Evolutionary conservation across 2,329 filamentous ascomycete species (phyloP), one percentile per base, ranked within the genome.

Genomic region (Cercospora sojina): DNA sequence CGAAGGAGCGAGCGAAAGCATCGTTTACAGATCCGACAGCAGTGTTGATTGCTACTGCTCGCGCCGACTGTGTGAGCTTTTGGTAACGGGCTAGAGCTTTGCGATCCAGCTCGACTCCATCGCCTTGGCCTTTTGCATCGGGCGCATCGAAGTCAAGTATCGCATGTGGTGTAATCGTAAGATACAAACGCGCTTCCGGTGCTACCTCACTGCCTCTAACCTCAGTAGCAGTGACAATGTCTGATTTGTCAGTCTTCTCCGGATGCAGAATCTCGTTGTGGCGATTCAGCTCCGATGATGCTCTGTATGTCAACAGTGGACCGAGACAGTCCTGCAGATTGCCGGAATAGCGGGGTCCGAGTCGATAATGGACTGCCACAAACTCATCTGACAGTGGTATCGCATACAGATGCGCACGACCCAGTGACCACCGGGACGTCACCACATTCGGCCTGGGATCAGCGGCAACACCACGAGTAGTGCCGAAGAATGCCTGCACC

Each of bases 291-390:
- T 91, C 89, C 7, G 95, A 94, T 1, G 95, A 98, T 6, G 95
- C 94, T 73, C 91, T 88, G 76, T 99, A 99, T 0, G 96, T 99
- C 76, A 98, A 93, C 74, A 99, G 96, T 1, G 93, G 94, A 5
- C 96, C 95, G 13, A 99, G 85, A 72, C 92, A 95, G 75, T 99
- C 95, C 79, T 99, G 95, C 73, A 96, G 97, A 76, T 99, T 99
- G 16, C 95, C 95, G 75, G 92, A 90, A 73, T 99, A 99, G 57
- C 92, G 88, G 25, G 93, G 91, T 0, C 95, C 94, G 18, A 99
- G 88, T 59, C 93, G 91, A 76, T 90, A 92, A 74, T 97, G 92
- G 0, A 99, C 95, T 12, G 94, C 90, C 64, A 99, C 84, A 67
- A 96, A 86, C 77, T 99, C 95, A 75, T 98, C 94, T 66, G 92